Evolutionary conservation across 805 yeast genomes (phyloP), one percentile per base, ranked within the genome.

Genomic region (Ogataea henricii): DNA sequence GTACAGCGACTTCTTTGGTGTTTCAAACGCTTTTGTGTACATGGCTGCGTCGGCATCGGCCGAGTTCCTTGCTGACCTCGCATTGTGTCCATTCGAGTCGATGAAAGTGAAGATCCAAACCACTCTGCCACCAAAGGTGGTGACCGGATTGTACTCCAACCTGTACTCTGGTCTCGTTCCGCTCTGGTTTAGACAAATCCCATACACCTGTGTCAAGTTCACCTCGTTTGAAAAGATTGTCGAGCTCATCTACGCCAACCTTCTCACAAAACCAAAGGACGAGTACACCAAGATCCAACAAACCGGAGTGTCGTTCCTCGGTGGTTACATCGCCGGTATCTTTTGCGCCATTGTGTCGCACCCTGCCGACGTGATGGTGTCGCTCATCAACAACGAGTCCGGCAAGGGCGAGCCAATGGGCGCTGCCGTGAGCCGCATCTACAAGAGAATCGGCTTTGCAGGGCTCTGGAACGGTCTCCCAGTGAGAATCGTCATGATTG

Each of bases 281-380:
- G 83, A 87, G 49, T 89, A 87, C 75, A 72, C 88, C 10, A 68
- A 83, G 36, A 56, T 83, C 36, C 85, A 85, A 62, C 97, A 94
- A 71, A 92, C 97, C 18, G 96, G 97, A 43, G 96, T 94, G 34
- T 89, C 96, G 20, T 94, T 92, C 73, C 74, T 83, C 40, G 97
- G 96, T 68, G 98, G 99, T 66, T 92, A 92, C 73, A 80, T 92
- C 64, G 99, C 98, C 9, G 99, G 98, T 83, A 84, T 94, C 47
- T 81, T 91, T 73, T 92, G 97, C 76, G 98, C 99, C 6, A 73
- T 87, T 44, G 94, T 91, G 14, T 91, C 97, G 22, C 97, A 94
- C 68, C 99, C 99, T 17, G 98, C 98, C n/a, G 99, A 92, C 69
- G 97, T 92, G 27, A 85, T 94, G 96, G 98, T 92, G 21, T 87